Percentiles rank a stretch among this genome's conserved stretches.
These are phyloP conservation scores for Actinomortierella ambigua DNA, from an alignment of 371 early-diverging fungal genomes.

Conservation along the genomic window DNA sequence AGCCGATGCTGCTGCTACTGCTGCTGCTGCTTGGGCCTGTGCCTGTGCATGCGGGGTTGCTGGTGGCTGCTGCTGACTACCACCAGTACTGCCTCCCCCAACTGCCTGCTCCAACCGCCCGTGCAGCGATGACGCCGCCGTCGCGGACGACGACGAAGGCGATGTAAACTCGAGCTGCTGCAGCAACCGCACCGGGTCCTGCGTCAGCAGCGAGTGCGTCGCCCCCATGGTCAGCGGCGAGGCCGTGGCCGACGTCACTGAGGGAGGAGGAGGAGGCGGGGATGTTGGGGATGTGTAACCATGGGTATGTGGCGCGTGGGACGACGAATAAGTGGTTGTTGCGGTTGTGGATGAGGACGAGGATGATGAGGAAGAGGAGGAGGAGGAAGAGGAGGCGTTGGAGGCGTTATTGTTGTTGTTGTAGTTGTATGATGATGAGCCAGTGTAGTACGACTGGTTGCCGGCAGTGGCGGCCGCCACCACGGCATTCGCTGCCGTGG, in stretches of 20 bases:
- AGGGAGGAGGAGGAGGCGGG: constrained; percentile 12
- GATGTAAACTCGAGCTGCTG: constrained; percentile 13
- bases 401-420: neutral
- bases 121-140: no score
- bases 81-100: neutral
- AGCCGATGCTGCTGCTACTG: constrained; percentile 1
- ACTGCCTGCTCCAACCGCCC: neutral
- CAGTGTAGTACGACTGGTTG: neutral
- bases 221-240: neutral
- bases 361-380: constrained; percentile 13
- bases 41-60: no score
- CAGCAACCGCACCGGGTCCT: constrained; percentile 15
- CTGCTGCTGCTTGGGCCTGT: constrained; percentile 6
- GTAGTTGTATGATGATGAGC: constrained; percentile 22
- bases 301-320: neutral
- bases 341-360: constrained; percentile 4
- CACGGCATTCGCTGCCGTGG: constrained; percentile 6
- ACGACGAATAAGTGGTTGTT: no score
- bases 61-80: no score
- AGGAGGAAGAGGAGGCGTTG: constrained; percentile 20
- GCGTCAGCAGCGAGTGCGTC: constrained; percentile 21
- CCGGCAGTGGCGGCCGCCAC: constrained; percentile 3
- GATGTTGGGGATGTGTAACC: constrained; percentile 7
- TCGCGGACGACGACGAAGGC: neutral
- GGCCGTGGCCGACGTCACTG: neutral